Conservation (phyloP, 768 basidiomycete species). For the Tulasnella calospora region DNA sequence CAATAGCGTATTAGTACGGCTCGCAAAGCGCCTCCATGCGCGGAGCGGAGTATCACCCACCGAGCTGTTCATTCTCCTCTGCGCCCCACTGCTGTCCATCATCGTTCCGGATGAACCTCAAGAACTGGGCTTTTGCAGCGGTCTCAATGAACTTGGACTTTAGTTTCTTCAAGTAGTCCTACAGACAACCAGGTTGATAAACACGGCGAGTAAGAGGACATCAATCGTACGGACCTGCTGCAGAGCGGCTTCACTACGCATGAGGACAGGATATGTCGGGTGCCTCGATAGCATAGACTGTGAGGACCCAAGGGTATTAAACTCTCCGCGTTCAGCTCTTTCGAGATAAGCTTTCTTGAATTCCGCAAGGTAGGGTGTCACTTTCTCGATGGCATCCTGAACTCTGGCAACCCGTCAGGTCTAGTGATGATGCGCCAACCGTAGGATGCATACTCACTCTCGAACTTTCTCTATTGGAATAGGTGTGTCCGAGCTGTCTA, state of each 20-base stretch:
- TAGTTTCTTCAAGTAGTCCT: constrained; percentile 26
- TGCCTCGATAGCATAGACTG: constrained; percentile 22
- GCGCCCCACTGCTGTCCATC: constrained; percentile 16
- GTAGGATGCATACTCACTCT: background rate
- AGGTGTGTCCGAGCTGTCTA: constrained; percentile 5
- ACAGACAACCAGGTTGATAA: background rate
- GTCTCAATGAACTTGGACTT: constrained; percentile 25
- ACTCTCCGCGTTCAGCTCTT: constrained; percentile 19
- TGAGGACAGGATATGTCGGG: constrained; percentile 19
- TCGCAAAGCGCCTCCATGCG: background rate
- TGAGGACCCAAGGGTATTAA: constrained; percentile 21
- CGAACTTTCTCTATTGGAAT: background rate
- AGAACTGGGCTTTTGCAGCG: constrained; percentile 22
- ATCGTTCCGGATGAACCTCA: constrained; percentile 19
- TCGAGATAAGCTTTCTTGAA: constrained; percentile 21
- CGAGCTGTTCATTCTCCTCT: constrained; percentile 20
- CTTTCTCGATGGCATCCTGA: constrained; percentile 21
- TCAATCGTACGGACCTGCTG: background rate
- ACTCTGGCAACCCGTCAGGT: constrained; percentile 5
- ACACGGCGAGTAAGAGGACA: background rate
- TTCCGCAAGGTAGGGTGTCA: constrained; percentile 14
- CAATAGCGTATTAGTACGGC: too few relatives aligned
- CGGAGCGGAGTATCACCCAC: background rate
- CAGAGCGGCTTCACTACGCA: constrained; percentile 15
- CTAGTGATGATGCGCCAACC: background rate